These are phyloP conservation scores for Leishmania gerbilli DNA, from an alignment of 208 protist species.

Conservation along the genomic window DNA sequence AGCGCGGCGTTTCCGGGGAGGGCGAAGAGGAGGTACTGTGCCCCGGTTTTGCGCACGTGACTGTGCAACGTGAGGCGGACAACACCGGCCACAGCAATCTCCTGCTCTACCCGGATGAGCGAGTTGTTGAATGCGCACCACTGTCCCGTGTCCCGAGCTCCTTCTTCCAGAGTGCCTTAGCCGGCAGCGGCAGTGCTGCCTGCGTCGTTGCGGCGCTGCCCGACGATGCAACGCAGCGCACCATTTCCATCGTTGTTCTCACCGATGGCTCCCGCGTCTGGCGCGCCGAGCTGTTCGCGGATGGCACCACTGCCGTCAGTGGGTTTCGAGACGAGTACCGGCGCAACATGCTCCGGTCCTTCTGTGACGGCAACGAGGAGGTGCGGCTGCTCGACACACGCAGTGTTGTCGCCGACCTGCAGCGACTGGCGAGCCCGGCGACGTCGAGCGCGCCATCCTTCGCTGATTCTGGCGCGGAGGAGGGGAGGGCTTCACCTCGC, in stretches of 20 bases:
- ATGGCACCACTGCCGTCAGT: slow-evolving; percentile 43
- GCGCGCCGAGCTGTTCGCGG: slow-evolving; percentile 51
- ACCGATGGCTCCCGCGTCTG: slow-evolving; percentile 66
- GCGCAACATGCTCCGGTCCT: slow-evolving; percentile 24
- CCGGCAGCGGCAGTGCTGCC: slow-evolving; percentile 18
- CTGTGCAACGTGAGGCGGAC: slow-evolving; percentile 60
- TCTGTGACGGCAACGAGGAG: slow-evolving; percentile 27
- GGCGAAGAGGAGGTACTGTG: neutral
- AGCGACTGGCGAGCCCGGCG: slow-evolving; percentile 4
- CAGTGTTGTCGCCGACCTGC: slow-evolving; percentile 23
- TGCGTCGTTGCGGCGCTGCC: slow-evolving; percentile 53
- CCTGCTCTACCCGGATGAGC: slow-evolving; percentile 48
- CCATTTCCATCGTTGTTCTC: slow-evolving; percentile 45
- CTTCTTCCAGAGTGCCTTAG: slow-evolving; percentile 20
- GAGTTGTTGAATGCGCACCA: slow-evolving; percentile 41
- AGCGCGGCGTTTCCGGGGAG: slow-evolving; percentile 24
- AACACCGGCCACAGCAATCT: slow-evolving; percentile 48
- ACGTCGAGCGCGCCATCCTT: neutral
- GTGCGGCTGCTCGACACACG: slow-evolving; percentile 30
- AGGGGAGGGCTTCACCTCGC: neutral
- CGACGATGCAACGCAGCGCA: slow-evolving; percentile 22
- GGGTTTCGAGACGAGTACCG: slow-evolving; percentile 32
- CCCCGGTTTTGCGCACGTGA: slow-evolving; percentile 45
- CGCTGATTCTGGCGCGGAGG: neutral
- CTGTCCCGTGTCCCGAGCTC: slow-evolving; percentile 26